A percentile compares a stretch with the other conserved stretches of the same genome.
These are phyloP conservation scores for Claviceps sp. DNA, from an alignment of 2,329 filamentous ascomycete species.

Conservation along the genomic window DNA sequence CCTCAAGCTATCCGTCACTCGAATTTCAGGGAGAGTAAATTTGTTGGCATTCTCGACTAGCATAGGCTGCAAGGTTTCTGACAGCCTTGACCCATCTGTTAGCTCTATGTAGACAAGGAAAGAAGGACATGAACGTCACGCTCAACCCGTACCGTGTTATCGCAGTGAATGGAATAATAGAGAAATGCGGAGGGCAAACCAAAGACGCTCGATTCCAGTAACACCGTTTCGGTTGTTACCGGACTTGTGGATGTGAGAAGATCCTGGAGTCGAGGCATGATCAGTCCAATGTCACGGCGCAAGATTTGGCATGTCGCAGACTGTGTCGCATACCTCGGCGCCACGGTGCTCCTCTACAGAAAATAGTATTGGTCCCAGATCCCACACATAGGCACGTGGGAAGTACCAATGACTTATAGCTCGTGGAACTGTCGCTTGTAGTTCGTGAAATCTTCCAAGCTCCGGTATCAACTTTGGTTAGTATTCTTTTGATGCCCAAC, in stretches of 20 bases:
- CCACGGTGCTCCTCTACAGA: slow-evolving; percentile 7
- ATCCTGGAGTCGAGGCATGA: not conserved
- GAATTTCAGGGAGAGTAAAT: not conserved
- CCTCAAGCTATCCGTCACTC: not conserved
- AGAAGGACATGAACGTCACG: slow-evolving; percentile 13
- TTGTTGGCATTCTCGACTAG: not conserved
- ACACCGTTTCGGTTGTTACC: slow-evolving; percentile 4
- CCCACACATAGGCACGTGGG: not conserved
- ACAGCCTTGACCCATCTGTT: slow-evolving; percentile 9
- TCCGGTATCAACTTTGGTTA: slow-evolving; percentile 1
- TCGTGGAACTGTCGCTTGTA: not conserved
- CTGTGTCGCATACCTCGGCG: slow-evolving; percentile 6
- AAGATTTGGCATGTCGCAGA: not conserved
- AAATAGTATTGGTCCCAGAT: not conserved
- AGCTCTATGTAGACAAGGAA: slow-evolving; percentile 10
- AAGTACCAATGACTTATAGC: slow-evolving; percentile 4
- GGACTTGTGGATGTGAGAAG: slow-evolving; percentile 5
- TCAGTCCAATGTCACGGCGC: slow-evolving; percentile 3
- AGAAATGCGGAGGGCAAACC: not conserved
- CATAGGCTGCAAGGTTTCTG: slow-evolving; percentile 8
- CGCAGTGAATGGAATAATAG: not conserved
- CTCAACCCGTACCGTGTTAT: slow-evolving; percentile 5
- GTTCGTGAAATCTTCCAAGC: slow-evolving; percentile 1
- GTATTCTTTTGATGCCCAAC: not conserved
- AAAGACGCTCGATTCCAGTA: slow-evolving; percentile 6